A percentile compares a stretch with the other conserved stretches of the same genome.
Evolutionary conservation across 1,284 basidiomycete species (phyloP).

Genomic region (Tylopilus sp.): DNA sequence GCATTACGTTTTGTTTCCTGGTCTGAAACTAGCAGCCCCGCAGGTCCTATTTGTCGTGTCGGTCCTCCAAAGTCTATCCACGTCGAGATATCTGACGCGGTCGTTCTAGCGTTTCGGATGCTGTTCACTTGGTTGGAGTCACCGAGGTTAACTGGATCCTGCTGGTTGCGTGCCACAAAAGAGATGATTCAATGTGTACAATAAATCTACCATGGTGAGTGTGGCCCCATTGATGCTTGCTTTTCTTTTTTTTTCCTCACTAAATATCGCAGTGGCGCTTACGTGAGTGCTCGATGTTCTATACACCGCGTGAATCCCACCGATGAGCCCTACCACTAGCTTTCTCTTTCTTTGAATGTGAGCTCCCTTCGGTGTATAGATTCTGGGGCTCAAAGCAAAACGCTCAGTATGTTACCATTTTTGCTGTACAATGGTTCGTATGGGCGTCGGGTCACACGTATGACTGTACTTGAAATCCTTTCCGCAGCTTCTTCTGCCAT

Average conservation of each 20-base stretch:
- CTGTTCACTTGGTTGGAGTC: constrained; percentile 3
- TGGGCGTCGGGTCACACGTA: background rate
- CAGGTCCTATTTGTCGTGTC: constrained; percentile 12
- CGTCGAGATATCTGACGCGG: background rate
- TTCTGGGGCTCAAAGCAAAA: background rate
- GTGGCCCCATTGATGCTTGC: background rate
- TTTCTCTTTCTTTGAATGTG: constrained; percentile 3
- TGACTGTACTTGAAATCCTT: background rate
- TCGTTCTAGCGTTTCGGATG: constrained; percentile 7
- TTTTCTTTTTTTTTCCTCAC: no score
- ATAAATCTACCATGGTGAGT: constrained; percentile 10
- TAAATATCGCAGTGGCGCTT: constrained; percentile 3
- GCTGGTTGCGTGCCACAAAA: constrained; percentile 8
- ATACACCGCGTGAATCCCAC: background rate
- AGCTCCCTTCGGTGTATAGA: background rate
- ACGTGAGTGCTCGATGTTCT: background rate
- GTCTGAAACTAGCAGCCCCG: background rate
- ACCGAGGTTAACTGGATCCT: constrained; percentile 3
- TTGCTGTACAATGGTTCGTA: constrained; percentile 13
- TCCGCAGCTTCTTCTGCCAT: constrained; percentile 14
- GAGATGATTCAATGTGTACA: background rate
- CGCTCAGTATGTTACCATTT: constrained; percentile 5
- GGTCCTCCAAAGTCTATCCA: background rate
- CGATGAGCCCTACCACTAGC: background rate
- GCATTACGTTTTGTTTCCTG: background rate